These are phyloP conservation scores for Floccularia luteovirens DNA, from an alignment of 768 basidiomycete species.

Conservation along the genomic window DNA sequence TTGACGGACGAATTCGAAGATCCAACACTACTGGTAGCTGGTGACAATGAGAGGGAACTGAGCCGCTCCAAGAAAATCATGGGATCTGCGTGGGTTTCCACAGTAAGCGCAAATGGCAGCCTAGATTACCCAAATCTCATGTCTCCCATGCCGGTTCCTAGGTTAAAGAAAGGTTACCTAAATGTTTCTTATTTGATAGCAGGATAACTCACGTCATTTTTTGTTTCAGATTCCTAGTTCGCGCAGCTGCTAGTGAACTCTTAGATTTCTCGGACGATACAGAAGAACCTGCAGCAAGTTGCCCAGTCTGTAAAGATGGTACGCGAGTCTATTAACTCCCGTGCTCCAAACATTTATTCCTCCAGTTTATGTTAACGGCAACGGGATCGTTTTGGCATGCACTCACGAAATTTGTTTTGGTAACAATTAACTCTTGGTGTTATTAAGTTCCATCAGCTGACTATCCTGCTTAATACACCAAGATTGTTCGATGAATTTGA, in stretches of 20 bases:
- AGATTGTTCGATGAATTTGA: slow-evolving; percentile 53
- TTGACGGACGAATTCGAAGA: slow-evolving; percentile 30
- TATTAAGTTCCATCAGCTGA: not conserved
- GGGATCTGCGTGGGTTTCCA: slow-evolving; percentile 30
- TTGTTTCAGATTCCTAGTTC: slow-evolving; percentile 36
- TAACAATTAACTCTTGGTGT: slow-evolving; percentile 13
- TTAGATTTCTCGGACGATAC: slow-evolving; percentile 39
- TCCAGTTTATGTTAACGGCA: slow-evolving; percentile 39
- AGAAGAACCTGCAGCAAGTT: slow-evolving; percentile 36
- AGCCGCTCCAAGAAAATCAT: slow-evolving; percentile 46
- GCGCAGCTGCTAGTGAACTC: slow-evolving; percentile 34
- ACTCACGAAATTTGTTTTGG: slow-evolving; percentile 61
- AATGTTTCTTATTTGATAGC: not conserved
- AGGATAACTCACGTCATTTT: slow-evolving; percentile 8
- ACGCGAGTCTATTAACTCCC: slow-evolving; percentile 10
- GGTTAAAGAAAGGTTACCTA: slow-evolving; percentile 27
- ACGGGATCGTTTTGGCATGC: slow-evolving; percentile 56
- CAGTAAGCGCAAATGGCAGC: slow-evolving; percentile 15
- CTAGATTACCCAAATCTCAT: not conserved
- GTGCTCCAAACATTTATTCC: not conserved
- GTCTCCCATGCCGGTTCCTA: slow-evolving; percentile 3
- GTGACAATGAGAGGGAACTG: slow-evolving; percentile 46
- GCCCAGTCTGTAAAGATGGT: slow-evolving; percentile 67
- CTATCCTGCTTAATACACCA: too few relatives aligned
- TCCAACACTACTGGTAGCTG: slow-evolving; percentile 37